A percentile compares a stretch with the other conserved stretches of the same genome.
phyloP scores from a whole-genome alignment of 257 asterid genomes.

The Solanum etuberosum region DNA sequence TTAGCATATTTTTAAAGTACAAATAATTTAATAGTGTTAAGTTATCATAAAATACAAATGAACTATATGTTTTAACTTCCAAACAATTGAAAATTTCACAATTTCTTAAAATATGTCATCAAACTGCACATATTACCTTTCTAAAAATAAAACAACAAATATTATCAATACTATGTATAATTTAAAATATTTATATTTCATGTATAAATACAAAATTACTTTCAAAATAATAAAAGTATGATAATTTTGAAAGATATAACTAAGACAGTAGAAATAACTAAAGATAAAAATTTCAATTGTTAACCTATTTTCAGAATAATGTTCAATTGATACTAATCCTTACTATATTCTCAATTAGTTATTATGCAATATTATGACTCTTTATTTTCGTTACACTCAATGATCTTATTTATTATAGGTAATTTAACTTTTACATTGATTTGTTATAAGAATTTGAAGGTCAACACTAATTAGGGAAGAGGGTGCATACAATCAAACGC shows the following conservation, averaged over 20 bases:
- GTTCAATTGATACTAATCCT: background rate
- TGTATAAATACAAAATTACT: too few relatives aligned
- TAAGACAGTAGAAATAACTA: background rate
- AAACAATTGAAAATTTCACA: too few relatives aligned
- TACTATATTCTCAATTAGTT: background rate
- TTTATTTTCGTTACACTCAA: too few relatives aligned
- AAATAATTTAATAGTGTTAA: too few relatives aligned
- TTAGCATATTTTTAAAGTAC: background rate
- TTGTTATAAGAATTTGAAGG: background rate
- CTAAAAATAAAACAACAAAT: background rate
- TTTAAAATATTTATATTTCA: too few relatives aligned
- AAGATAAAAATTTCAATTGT: background rate
- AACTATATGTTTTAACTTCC: background rate
- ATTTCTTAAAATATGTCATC: background rate
- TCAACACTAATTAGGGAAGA: background rate
- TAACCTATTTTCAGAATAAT: background rate
- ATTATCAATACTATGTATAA: background rate
- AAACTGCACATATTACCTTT: background rate
- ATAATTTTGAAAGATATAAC: background rate
- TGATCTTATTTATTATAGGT: background rate
- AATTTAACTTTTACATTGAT: background rate
- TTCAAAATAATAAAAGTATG: background rate
- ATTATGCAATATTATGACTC: background rate
- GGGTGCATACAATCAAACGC: background rate
- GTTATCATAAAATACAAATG: background rate